phyloP scores from a whole-genome alignment of 345 rosid genomes.

The Odontarrhena argentea region DNA sequence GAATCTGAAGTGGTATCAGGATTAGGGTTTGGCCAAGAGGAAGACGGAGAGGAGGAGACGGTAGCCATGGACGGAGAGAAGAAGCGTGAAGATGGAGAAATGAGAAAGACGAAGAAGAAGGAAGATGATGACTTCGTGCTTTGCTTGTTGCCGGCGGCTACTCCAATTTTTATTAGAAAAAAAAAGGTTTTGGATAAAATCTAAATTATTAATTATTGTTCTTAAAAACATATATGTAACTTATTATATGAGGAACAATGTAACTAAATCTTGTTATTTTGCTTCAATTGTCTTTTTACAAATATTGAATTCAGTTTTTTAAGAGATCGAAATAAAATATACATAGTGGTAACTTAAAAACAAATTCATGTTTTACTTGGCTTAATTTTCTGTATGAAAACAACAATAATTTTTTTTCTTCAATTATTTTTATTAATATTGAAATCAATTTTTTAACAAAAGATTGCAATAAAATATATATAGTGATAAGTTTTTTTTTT shows the following conservation, averaged over 20 bases:
- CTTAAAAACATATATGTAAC: no score
- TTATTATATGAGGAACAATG: not conserved
- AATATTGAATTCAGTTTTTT: no score
- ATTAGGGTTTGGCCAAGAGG: constrained; percentile 55
- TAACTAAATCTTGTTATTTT: not conserved
- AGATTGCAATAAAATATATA: no score
- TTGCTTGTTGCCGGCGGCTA: constrained; percentile 43
- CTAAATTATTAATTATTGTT: not conserved
- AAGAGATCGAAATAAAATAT: no score
- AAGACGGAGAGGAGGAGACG: constrained; percentile 64
- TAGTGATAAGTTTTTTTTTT: no score
- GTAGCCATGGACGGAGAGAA: constrained; percentile 58
- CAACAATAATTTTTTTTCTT: no score
- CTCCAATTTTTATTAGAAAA: constrained; percentile 14
- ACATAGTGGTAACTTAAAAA: no score
- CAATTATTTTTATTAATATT: no score
- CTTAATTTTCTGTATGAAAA: no score
- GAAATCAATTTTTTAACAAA: no score
- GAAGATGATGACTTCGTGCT: constrained; percentile 33
- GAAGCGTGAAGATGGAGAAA: constrained; percentile 32
- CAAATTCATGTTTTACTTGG: no score
- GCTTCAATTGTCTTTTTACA: not conserved
- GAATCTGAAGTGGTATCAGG: constrained; percentile 34
- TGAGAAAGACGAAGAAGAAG: not conserved
- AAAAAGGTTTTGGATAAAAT: constrained; percentile 8